These are phyloP conservation scores for Pisolithus tinctorius DNA, from an alignment of 768 basidiomycete species.

Conservation along the genomic window DNA sequence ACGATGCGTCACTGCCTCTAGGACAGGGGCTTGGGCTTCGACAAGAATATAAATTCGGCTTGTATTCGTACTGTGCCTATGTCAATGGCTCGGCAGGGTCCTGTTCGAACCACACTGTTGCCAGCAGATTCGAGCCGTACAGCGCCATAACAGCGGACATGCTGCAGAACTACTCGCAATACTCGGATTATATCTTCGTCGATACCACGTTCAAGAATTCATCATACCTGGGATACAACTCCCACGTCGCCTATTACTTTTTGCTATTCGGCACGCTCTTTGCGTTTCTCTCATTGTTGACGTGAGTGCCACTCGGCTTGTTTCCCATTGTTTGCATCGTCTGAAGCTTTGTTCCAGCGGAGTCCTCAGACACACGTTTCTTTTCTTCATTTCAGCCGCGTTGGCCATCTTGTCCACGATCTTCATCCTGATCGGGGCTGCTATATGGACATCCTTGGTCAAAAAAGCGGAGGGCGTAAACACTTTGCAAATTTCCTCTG, in stretches of 20 bases:
- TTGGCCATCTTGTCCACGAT: conserved; percentile 55
- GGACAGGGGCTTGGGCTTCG: conserved; percentile 52
- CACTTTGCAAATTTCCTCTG: conserved; percentile 34
- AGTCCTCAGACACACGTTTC: conserved; percentile 51
- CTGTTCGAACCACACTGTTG: conserved; percentile 58
- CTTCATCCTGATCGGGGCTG: conserved; percentile 60
- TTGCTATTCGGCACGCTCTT: conserved; percentile 66
- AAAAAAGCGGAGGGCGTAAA: conserved; percentile 60
- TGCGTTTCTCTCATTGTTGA: conserved; percentile 56
- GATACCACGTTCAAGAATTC: conserved; percentile 53
- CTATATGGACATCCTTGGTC: conserved; percentile 74
- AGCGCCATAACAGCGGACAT: conserved; percentile 61
- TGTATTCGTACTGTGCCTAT: conserved; percentile 77
- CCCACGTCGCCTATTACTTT: conserved; percentile 70
- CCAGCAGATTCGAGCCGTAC: conserved; percentile 59
- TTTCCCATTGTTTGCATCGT: not conserved
- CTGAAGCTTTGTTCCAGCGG: conserved; percentile 40
- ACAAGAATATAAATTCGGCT: conserved; percentile 68
- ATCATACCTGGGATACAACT: conserved; percentile 52
- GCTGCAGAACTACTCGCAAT: conserved; percentile 50
- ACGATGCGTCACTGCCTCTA: conserved; percentile 57
- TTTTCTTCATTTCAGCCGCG: conserved; percentile 62
- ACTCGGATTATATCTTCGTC: conserved; percentile 48
- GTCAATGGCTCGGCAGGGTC: conserved; percentile 50
- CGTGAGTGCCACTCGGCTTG: conserved; percentile 38